Evolutionary conservation across 2,329 filamentous ascomycete species (phyloP).

Genomic region (Furcasterigmium sp.): DNA sequence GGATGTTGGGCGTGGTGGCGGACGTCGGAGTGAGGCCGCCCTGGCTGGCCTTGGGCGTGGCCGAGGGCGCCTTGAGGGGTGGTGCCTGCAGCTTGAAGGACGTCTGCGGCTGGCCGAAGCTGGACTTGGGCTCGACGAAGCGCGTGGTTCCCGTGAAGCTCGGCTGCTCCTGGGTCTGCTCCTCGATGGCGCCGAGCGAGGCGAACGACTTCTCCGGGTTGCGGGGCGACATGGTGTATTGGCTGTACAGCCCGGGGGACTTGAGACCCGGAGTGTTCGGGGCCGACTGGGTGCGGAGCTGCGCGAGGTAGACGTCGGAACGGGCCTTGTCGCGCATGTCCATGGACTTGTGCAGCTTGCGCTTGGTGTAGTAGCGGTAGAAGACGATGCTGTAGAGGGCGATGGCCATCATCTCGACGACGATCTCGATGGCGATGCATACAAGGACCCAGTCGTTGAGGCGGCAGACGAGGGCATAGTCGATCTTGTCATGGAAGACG

Average conservation of each 20-base stretch:
- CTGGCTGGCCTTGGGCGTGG: constrained; percentile 66
- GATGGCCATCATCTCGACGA: constrained; percentile 88
- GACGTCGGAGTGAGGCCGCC: constrained; percentile 54
- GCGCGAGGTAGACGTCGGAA: constrained; percentile 89
- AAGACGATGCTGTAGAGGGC: constrained; percentile 90
- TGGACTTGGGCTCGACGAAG: constrained; percentile 58
- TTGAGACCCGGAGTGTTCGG: constrained; percentile 92
- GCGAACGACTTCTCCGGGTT: constrained; percentile 37
- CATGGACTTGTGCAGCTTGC: constrained; percentile 94
- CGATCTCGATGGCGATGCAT: constrained; percentile 95
- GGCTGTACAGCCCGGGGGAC: constrained; percentile 44
- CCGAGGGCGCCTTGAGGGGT: constrained; percentile 69
- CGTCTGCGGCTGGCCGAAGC: constrained; percentile 44
- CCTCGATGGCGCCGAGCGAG: constrained; percentile 41
- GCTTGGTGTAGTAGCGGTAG: constrained; percentile 97
- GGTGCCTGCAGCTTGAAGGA: constrained; percentile 83
- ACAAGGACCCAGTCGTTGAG: constrained; percentile 93
- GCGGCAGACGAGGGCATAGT: constrained; percentile 88
- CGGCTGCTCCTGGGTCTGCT: constrained; percentile 21
- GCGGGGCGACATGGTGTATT: constrained; percentile 39
- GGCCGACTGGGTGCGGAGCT: constrained; percentile 78
- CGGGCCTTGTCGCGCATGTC: constrained; percentile 89
- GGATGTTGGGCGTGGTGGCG: constrained; percentile 25
- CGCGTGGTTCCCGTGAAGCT: constrained; percentile 50
- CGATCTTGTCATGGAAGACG: constrained; percentile 73